Conservation (phyloP, 2,329 filamentous ascomycete genomes). For the Alternaria dauci region DNA sequence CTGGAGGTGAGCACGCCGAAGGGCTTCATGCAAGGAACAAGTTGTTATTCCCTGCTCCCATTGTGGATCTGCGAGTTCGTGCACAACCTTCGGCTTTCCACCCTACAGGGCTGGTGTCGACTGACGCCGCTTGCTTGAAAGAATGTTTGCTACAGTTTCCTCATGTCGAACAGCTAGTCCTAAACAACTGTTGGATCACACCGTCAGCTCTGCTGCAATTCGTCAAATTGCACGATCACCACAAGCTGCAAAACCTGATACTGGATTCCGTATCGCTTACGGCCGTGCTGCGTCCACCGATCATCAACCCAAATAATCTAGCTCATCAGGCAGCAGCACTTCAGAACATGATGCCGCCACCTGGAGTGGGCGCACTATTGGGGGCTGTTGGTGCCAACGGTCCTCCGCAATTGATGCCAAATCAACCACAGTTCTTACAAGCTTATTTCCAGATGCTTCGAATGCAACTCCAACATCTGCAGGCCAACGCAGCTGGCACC, state of each 20-base stretch:
- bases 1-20: slow-evolving; percentile 71
- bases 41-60: slow-evolving; percentile 69
- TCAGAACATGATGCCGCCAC: slow-evolving; percentile 5
- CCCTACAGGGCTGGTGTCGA: slow-evolving; percentile 17
- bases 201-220: slow-evolving; percentile 65
- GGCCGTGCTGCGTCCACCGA: slow-evolving; percentile 28
- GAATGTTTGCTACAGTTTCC: slow-evolving; percentile 61
- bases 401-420: slow-evolving; percentile 18
- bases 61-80: slow-evolving; percentile 45
- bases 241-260: slow-evolving; percentile 62
- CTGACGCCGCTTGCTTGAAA: slow-evolving; percentile 22
- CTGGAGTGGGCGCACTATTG: slow-evolving; percentile 9
- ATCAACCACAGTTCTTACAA: slow-evolving; percentile 25
- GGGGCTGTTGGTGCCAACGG: slow-evolving; percentile 16
- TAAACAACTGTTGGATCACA: slow-evolving; percentile 74
- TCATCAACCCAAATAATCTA: slow-evolving; percentile 13
- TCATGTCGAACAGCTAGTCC: slow-evolving; percentile 65
- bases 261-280: slow-evolving; percentile 73
- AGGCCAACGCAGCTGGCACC: slow-evolving; percentile 21
- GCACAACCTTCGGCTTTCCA: slow-evolving; percentile 10
- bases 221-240: slow-evolving; percentile 58
- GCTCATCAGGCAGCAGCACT: slow-evolving; percentile 5
- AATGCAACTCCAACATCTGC: slow-evolving; percentile 33
- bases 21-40: slow-evolving; percentile 69
- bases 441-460: slow-evolving; percentile 29